phyloP scores from a whole-genome alignment of 2,329 filamentous ascomycete species.

The Fusarium armeniacum region DNA sequence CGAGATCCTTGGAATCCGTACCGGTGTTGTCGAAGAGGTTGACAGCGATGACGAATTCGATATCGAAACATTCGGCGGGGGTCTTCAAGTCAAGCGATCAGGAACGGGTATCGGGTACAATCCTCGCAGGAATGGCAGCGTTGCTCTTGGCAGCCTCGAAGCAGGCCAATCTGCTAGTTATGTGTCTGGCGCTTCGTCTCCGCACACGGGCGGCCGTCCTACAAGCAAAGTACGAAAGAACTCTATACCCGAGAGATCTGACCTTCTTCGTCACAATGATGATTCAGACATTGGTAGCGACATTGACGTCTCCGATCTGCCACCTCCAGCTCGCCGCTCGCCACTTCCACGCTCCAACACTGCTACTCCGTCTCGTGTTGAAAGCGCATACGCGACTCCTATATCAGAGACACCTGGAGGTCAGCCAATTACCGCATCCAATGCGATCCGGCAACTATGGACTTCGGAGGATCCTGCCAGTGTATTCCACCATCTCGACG shows the following conservation, averaged over 20 bases:
- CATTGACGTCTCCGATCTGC: constrained; percentile 76
- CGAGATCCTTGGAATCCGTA: constrained; percentile 96
- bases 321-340: constrained; percentile 68
- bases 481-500: constrained; percentile 92
- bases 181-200: constrained; percentile 68
- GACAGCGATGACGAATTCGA: constrained; percentile 99
- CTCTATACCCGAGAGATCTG: constrained; percentile 66
- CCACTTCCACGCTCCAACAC: constrained; percentile 53
- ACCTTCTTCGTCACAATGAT: constrained; percentile 65
- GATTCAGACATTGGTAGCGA: constrained; percentile 74
- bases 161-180: constrained; percentile 60
- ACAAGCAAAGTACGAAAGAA: constrained; percentile 68
- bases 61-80: constrained; percentile 81
- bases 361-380: constrained; percentile 44
- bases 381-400: constrained; percentile 52
- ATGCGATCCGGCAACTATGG: constrained; percentile 84
- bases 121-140: constrained; percentile 75
- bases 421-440: constrained; percentile 75
- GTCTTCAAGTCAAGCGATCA: constrained; percentile 84
- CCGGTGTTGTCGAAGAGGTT: constrained; percentile 95
- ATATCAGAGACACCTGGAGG: constrained; percentile 49
- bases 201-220: constrained; percentile 60
- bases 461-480: constrained; percentile 89
- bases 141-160: constrained; percentile 68
- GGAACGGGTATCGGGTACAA: constrained; percentile 83